phyloP scores from a whole-genome alignment of 306 rosid species.

The Corylus americana region DNA sequence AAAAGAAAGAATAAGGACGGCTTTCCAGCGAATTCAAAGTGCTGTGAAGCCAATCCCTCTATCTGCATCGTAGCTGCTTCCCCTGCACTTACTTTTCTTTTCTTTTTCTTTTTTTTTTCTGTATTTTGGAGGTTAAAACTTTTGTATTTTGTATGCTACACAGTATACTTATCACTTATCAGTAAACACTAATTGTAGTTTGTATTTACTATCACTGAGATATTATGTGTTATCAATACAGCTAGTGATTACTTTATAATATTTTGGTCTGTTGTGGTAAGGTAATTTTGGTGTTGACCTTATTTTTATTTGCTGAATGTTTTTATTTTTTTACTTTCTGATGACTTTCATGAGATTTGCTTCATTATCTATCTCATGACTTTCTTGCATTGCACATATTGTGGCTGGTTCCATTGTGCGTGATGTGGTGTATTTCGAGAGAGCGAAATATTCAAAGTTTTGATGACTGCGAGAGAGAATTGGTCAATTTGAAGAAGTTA shows the following conservation, averaged over 20 bases:
- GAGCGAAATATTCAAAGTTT: too few species aligned
- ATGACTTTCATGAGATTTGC: too few species aligned
- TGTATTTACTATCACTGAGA: background rate
- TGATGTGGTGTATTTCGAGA: too few species aligned
- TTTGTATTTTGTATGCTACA: background rate
- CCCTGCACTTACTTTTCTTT: background rate
- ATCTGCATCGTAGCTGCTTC: constrained; percentile 40
- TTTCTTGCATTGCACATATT: too few species aligned
- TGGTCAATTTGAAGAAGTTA: too few species aligned
- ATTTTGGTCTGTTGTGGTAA: background rate
- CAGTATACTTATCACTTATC: background rate
- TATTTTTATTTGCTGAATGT: too few species aligned
- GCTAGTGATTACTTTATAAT: background rate
- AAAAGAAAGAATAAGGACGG: constrained; percentile 72
- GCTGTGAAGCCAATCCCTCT: constrained; percentile 87
- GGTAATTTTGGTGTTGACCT: too few species aligned
- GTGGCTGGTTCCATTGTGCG: too few species aligned
- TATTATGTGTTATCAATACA: background rate
- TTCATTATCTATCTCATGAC: too few species aligned
- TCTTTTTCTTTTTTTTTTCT: too few species aligned
- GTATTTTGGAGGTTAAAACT: background rate
- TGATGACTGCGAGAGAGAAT: too few species aligned
- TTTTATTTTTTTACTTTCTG: too few species aligned
- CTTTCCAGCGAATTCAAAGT: constrained; percentile 71
- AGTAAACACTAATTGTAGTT: background rate